These are phyloP conservation scores for Skeletonema potamos DNA, from an alignment of 108 stramenopile species.

Conservation along the genomic window DNA sequence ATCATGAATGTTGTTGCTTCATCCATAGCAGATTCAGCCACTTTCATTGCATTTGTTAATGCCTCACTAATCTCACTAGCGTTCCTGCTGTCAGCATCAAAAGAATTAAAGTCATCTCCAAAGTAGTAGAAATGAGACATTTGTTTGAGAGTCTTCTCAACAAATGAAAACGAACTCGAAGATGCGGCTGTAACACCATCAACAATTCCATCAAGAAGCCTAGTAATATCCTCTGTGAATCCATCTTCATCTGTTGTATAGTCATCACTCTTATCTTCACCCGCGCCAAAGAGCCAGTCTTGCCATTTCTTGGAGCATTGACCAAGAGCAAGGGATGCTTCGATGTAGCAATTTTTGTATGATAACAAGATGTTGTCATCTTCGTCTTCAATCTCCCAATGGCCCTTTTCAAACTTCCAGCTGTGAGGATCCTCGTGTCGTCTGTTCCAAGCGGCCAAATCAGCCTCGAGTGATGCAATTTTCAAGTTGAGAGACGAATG, in stretches of 20 bases:
- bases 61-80: background rate
- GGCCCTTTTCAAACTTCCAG: slow-evolving; percentile 1
- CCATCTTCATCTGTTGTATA: slow-evolving; percentile 6
- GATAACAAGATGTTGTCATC: slow-evolving; percentile 1
- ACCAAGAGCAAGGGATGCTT: slow-evolving; percentile 20
- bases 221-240: slow-evolving; percentile 7
- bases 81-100: background rate
- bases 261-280: background rate
- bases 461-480: background rate
- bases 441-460: background rate
- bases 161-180: background rate
- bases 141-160: slow-evolving; percentile 9
- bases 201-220: background rate
- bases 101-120: background rate
- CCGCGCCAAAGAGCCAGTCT: background rate
- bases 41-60: background rate
- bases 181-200: slow-evolving; percentile 1
- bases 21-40: background rate
- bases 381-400: background rate
- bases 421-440: background rate
- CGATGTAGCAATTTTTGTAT: slow-evolving; percentile 24
- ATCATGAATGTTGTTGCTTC: background rate
- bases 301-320: slow-evolving; percentile 19
- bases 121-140: background rate
- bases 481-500: background rate